phyloP scores from a whole-genome alignment of 305 asterid species.

The Ilex paraguariensis region DNA sequence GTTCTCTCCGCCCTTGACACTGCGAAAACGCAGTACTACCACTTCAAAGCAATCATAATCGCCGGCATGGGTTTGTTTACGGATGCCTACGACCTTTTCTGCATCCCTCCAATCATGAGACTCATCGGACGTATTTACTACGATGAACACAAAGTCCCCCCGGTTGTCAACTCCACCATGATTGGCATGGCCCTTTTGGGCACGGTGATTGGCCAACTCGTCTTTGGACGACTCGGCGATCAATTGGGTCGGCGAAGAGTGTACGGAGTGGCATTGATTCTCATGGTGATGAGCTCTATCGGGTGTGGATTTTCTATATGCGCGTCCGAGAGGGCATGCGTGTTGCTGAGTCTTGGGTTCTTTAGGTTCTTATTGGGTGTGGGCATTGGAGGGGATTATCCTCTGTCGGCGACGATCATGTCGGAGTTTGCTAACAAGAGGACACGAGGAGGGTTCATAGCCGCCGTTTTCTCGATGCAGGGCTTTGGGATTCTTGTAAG shows the following conservation, averaged over 20 bases:
- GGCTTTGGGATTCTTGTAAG: conserved; percentile 54
- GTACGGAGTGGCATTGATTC: conserved; percentile 36
- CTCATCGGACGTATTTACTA: conserved; percentile 44
- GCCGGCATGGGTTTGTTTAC: conserved; percentile 67
- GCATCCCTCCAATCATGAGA: conserved; percentile 46
- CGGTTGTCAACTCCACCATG: conserved; percentile 24
- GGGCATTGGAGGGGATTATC: conserved; percentile 62
- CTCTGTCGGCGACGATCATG: conserved; percentile 64
- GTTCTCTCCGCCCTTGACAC: conserved; percentile 47
- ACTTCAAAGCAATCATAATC: conserved; percentile 45
- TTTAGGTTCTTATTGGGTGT: conserved; percentile 45
- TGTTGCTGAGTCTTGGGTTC: conserved; percentile 33
- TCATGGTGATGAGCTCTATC: conserved; percentile 44
- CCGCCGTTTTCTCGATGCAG: conserved; percentile 61
- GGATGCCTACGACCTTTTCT: conserved; percentile 52
- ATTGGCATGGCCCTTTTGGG: conserved; percentile 35
- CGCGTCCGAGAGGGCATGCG: conserved; percentile 29
- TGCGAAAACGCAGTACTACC: conserved; percentile 46
- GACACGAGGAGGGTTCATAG: conserved; percentile 52
- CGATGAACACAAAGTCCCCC: conserved; percentile 18
- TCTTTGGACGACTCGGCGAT: conserved; percentile 49
- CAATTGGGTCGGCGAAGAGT: conserved; percentile 40
- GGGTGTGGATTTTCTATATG: conserved; percentile 46
- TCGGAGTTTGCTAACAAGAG: conserved; percentile 46
- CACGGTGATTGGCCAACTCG: conserved; percentile 36